phyloP scores from a whole-genome alignment of 75 land plant genomes.

The Cryptomeria japonica region DNA sequence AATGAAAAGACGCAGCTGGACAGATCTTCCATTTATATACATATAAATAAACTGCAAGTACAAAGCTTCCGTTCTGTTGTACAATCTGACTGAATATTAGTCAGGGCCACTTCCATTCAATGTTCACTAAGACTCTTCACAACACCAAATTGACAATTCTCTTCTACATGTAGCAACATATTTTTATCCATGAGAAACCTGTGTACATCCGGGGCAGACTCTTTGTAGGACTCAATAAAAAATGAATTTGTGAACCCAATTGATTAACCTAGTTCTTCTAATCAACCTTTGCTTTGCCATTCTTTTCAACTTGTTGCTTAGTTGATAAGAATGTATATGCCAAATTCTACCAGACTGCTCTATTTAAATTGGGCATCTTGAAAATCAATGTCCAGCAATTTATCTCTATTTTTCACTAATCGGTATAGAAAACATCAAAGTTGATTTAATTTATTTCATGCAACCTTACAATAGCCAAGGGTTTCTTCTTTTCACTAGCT shows the following conservation, averaged over 20 bases:
- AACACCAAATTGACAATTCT: background rate
- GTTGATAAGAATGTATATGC: background rate
- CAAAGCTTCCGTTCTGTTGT: background rate
- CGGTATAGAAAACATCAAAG: background rate
- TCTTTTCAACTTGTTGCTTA: background rate
- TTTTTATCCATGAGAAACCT: background rate
- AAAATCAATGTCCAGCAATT: background rate
- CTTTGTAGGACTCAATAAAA: background rate
- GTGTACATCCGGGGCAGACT: background rate
- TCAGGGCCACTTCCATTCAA: background rate
- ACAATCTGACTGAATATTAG: background rate
- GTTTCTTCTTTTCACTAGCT: background rate
- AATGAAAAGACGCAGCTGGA: no score
- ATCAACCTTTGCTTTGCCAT: background rate
- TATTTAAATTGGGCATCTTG: background rate
- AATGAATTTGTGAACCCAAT: background rate
- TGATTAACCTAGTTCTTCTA: background rate
- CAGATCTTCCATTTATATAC: no score
- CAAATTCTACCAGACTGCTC: background rate
- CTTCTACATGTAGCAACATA: background rate
- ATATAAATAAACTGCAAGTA: no score
- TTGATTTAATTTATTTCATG: background rate
- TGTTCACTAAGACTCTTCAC: background rate
- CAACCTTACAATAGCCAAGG: background rate
- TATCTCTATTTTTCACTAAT: background rate